phyloP scores from a whole-genome alignment of 345 rosid genomes.

The Sonneratia caseolaris region DNA sequence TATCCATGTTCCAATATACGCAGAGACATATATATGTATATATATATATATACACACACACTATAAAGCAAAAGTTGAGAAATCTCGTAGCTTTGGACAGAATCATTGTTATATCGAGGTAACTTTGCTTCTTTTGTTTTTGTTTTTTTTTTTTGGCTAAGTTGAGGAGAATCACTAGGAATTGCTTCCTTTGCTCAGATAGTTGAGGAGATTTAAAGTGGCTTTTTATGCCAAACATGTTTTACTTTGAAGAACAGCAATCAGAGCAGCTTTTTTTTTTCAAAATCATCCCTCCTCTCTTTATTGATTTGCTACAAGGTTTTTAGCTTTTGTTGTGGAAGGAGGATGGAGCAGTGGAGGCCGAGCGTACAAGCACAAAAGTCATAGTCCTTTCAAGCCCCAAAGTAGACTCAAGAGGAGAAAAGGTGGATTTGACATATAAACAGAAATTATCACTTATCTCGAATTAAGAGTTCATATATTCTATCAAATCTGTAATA shows the following conservation, averaged over 20 bases:
- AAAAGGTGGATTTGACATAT: too few relatives aligned
- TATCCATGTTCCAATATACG: neutral
- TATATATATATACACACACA: neutral
- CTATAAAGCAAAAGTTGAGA: neutral
- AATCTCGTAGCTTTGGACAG: neutral
- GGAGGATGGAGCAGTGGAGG: too few relatives aligned
- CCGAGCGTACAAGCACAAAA: too few relatives aligned
- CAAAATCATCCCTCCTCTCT: too few relatives aligned
- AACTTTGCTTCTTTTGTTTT: neutral
- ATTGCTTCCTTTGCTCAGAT: neutral
- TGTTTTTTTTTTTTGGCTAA: neutral
- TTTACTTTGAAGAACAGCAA: neutral
- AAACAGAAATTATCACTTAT: too few relatives aligned
- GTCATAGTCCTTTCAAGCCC: too few relatives aligned
- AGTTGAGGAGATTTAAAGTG: neutral
- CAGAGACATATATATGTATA: neutral
- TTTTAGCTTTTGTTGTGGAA: too few relatives aligned
- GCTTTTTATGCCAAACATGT: neutral
- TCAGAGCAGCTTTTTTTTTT: too few relatives aligned
- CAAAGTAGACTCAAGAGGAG: too few relatives aligned
- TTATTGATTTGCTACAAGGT: too few relatives aligned
- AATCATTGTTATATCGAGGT: neutral
- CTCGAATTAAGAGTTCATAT: too few relatives aligned
- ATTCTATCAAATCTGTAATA: too few relatives aligned
- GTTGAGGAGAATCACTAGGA: conserved; percentile 1